A percentile compares a stretch with the other conserved stretches of the same genome.
Evolutionary conservation across 345 rosid species (phyloP).

Genomic region (Eucalyptus victrix): DNA sequence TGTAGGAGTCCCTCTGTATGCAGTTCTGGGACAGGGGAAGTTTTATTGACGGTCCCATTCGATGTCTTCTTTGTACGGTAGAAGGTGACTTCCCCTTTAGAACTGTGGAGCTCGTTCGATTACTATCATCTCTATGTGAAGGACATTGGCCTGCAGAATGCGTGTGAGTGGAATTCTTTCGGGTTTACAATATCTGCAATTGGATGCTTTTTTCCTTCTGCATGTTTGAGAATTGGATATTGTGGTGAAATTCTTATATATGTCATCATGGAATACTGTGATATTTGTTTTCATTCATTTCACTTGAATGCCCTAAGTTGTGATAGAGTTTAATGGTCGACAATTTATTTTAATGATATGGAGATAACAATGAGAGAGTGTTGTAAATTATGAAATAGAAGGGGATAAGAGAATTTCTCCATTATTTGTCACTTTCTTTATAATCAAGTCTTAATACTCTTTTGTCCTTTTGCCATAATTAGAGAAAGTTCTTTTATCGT

Average conservation of each 20-base stretch:
- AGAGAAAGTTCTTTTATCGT: neutral
- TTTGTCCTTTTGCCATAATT: neutral
- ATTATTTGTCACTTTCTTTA: neutral
- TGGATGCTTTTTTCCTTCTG: neutral
- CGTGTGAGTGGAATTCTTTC: conserved; percentile 42
- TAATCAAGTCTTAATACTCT: neutral
- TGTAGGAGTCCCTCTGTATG: conserved; percentile 87
- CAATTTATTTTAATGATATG: neutral
- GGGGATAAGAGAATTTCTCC: neutral
- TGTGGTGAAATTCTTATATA: neutral
- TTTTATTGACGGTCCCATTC: conserved; percentile 88
- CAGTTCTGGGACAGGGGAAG: conserved; percentile 97
- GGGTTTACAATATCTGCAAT: neutral
- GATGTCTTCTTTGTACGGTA: conserved; percentile 80
- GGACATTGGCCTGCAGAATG: conserved; percentile 99
- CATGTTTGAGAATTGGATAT: neutral
- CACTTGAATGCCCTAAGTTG: neutral
- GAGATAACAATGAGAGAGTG: neutral
- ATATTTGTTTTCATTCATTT: neutral
- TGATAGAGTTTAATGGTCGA: neutral
- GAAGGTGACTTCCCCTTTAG: conserved; percentile 90
- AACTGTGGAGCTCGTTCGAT: conserved; percentile 55
- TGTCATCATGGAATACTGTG: neutral
- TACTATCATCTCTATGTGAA: conserved; percentile 81
- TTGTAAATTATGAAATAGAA: neutral